Evolutionary conservation across 371 early-diverging fungal genomes (phyloP).

Genomic region (Mortierella sp.): DNA sequence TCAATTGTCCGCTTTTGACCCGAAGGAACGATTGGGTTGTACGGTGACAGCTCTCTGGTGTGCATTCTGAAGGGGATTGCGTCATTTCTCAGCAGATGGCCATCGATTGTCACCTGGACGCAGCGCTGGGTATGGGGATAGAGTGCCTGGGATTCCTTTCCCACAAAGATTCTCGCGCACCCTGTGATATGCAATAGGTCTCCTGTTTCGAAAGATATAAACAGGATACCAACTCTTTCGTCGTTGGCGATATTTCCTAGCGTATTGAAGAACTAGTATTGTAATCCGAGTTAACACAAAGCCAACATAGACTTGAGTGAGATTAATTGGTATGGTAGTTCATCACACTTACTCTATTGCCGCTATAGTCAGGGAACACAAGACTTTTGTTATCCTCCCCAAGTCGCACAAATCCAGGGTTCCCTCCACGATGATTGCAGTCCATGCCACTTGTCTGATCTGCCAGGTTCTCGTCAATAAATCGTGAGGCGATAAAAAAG

Average conservation of each 20-base stretch:
- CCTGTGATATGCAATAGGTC: conserved; percentile 46
- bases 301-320: not conserved
- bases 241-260: conserved; percentile 42
- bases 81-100: conserved; percentile 7
- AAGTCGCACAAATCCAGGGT: conserved; percentile 40
- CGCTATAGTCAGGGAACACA: conserved; percentile 48
- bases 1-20: conserved; percentile 4
- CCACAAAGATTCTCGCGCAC: conserved; percentile 26
- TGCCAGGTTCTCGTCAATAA: conserved; percentile 39
- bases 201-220: conserved; percentile 35
- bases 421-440: conserved; percentile 52
- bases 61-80: conserved; percentile 30
- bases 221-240: conserved; percentile 33
- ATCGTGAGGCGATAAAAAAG: conserved; percentile 36
- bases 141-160: conserved; percentile 22
- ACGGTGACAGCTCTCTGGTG: conserved; percentile 47
- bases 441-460: conserved; percentile 55
- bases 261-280: conserved; percentile 43
- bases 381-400: conserved; percentile 15
- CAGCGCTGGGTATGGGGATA: conserved; percentile 38
- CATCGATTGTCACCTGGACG: conserved; percentile 30
- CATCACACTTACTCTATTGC: conserved; percentile 38
- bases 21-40: conserved; percentile 26
- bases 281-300: not conserved
- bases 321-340: not conserved